Conservation (phyloP, 2,329 filamentous ascomycete species). For the Talaromyces amestolkiae region DNA sequence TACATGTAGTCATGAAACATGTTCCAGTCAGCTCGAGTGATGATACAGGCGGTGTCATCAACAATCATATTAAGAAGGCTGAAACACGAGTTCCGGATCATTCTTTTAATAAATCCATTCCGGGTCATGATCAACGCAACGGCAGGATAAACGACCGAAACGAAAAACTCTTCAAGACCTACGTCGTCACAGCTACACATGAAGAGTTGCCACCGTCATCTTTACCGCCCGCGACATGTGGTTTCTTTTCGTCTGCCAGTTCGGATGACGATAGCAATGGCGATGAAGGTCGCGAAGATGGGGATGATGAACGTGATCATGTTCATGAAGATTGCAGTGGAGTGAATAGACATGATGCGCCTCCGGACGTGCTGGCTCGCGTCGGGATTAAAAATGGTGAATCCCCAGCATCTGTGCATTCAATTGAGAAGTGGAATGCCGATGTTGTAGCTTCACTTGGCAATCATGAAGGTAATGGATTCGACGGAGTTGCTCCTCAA, state of each 20-base stretch:
- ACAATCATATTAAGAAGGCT: not conserved
- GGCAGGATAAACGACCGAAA: conserved; percentile 17
- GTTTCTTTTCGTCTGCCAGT: conserved; percentile 24
- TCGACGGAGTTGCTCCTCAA: not conserved
- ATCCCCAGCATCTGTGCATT: not conserved
- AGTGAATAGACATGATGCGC: not conserved
- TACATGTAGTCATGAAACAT: conserved; percentile 29
- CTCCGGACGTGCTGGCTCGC: not conserved
- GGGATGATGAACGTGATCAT: not conserved
- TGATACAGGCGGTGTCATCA: conserved; percentile 2
- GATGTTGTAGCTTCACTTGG: conserved; percentile 11
- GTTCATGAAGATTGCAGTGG: not conserved
- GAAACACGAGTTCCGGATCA: not conserved
- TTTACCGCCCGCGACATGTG: conserved; percentile 31
- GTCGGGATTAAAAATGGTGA: not conserved
- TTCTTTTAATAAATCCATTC: not conserved
- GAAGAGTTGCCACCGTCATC: conserved; percentile 30
- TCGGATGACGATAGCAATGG: conserved; percentile 9
- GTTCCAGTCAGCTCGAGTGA: not conserved
- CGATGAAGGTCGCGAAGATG: not conserved
- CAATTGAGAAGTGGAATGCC: conserved; percentile 17
- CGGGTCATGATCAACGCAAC: not conserved
- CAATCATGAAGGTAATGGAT: not conserved
- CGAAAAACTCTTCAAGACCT: not conserved
- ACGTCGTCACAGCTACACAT: conserved; percentile 21